phyloP scores from a whole-genome alignment of 148 eudicot species.

The Talinum fruticosum region DNA sequence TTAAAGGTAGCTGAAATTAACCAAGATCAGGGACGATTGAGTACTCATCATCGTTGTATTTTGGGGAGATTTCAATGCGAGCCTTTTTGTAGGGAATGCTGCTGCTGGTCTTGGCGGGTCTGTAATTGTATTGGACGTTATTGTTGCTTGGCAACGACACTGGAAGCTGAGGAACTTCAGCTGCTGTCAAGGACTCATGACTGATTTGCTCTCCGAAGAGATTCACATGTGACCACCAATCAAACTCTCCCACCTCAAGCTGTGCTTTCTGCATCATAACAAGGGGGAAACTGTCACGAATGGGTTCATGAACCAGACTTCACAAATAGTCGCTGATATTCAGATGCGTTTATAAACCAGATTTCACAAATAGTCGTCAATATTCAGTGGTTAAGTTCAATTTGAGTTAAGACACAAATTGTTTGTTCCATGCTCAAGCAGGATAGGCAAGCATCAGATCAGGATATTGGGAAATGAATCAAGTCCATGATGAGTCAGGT shows the following conservation, averaged over 20 bases:
- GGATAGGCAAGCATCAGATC: too few species aligned
- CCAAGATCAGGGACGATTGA: conserved; percentile 96
- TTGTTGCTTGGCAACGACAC: conserved; percentile 33
- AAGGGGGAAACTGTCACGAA: not conserved
- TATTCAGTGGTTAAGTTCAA: too few species aligned
- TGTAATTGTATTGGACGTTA: conserved; percentile 32
- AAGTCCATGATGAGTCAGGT: too few species aligned
- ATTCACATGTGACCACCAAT: conserved; percentile 67
- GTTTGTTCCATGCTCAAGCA: too few species aligned
- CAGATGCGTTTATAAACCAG: too few species aligned
- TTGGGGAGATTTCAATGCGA: conserved; percentile 44
- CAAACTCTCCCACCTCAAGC: conserved; percentile 67
- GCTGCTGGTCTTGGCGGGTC: conserved; percentile 34
- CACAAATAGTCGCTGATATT: not conserved
- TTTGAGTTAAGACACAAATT: too few species aligned
- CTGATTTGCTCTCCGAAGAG: conserved; percentile 63
- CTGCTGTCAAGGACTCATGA: conserved; percentile 55
- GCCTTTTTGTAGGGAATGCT: conserved; percentile 62
- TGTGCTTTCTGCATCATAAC: conserved; percentile 59
- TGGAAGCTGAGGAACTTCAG: conserved; percentile 91
- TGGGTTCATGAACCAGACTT: not conserved
- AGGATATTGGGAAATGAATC: too few species aligned
- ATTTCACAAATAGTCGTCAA: not conserved
- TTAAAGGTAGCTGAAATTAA: conserved; percentile 25
- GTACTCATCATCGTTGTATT: conserved; percentile 70